phyloP scores from a whole-genome alignment of 1,284 basidiomycete genomes.

The Trichosporon coremiiforme region DNA sequence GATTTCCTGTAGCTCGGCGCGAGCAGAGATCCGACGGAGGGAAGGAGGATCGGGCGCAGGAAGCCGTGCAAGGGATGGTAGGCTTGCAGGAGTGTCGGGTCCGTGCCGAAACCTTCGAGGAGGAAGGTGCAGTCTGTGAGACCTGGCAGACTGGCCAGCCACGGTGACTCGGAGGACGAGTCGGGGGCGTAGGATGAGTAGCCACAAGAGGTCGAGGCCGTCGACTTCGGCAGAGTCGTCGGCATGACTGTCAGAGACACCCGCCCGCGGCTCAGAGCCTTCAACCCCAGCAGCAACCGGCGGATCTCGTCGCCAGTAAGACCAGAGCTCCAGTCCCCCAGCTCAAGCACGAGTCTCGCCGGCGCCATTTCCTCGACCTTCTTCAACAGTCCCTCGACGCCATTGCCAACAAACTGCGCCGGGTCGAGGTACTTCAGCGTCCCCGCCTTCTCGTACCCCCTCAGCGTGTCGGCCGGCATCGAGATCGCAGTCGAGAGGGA shows the following conservation, averaged over 20 bases:
- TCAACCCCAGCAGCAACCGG: conserved; percentile 69
- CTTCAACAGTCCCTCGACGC: conserved; percentile 2
- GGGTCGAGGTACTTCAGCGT: conserved; percentile 17
- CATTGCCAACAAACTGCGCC: neutral
- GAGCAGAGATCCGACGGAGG: conserved; percentile 67
- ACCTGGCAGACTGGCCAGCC: conserved; percentile 78
- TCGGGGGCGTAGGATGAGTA: neutral
- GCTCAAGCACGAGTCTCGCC: conserved; percentile 60
- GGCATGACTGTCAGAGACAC: conserved; percentile 65
- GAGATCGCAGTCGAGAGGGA: conserved; percentile 9
- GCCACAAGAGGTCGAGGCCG: conserved; percentile 26
- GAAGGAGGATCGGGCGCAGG: conserved; percentile 71
- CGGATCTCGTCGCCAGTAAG: conserved; percentile 65
- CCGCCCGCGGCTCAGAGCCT: conserved; percentile 63
- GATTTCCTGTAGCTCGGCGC: conserved; percentile 76
- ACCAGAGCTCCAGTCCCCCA: conserved; percentile 73
- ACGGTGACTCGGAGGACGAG: conserved; percentile 60
- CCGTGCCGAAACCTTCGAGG: conserved; percentile 71
- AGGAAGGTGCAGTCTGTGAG: conserved; percentile 72
- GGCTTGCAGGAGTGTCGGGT: conserved; percentile 58
- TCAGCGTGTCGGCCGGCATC: neutral
- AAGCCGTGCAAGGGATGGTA: conserved; percentile 85
- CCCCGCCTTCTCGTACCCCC: neutral
- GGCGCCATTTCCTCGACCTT: neutral
- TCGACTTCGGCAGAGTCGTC: conserved; percentile 65